phyloP scores from a whole-genome alignment of 1,284 basidiomycete genomes.

The Exobasidium rhododendri region DNA sequence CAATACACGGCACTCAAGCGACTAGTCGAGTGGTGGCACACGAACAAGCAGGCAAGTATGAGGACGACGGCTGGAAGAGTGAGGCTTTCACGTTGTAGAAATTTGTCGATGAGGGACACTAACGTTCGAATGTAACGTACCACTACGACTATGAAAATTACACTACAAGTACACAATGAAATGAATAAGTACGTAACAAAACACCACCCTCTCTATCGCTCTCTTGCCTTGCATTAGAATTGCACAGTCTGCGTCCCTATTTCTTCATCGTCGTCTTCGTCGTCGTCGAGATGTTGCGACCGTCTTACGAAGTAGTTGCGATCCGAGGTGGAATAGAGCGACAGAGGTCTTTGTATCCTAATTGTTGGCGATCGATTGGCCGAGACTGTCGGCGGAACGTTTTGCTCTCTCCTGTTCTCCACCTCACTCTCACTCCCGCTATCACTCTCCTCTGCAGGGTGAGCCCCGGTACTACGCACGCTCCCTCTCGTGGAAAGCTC shows the following conservation, averaged over 20 bases:
- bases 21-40: neutral
- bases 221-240: neutral
- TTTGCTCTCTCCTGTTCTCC: neutral
- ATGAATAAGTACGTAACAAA: too few relatives aligned
- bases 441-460: neutral
- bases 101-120: too few relatives aligned
- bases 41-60: neutral
- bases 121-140: too few relatives aligned
- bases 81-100: neutral
- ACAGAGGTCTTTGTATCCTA: neutral
- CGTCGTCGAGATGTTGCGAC: neutral
- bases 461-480: neutral
- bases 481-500: neutral
- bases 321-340: neutral
- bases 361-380: neutral
- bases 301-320: neutral
- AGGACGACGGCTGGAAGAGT: neutral
- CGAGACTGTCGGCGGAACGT: neutral
- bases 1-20: neutral
- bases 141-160: too few relatives aligned
- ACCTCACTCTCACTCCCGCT: neutral
- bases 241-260: conserved; percentile 1
- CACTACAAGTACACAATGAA: too few relatives aligned
- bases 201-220: too few relatives aligned
- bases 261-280: conserved; percentile 4